These are phyloP conservation scores for Phytophthora brassicae DNA, from an alignment of 352 stramenopile species.

Conservation along the genomic window DNA sequence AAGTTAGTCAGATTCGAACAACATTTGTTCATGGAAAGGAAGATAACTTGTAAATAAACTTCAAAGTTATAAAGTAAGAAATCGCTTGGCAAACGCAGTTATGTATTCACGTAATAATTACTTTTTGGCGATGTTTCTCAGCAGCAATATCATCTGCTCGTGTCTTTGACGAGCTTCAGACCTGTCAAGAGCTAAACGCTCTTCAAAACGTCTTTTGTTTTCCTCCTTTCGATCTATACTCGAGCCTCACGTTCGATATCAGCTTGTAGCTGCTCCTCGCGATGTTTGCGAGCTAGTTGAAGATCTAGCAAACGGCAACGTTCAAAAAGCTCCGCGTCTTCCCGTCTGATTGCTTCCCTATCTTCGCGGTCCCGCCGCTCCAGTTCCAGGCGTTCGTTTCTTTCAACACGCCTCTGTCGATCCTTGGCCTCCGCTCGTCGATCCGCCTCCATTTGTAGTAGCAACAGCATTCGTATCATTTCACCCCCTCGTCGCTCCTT, in stretches of 20 bases:
- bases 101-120: too few species aligned
- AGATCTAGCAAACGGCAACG: too few species aligned
- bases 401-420: background rate
- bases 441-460: background rate
- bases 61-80: too few species aligned
- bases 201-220: background rate
- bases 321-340: too few species aligned
- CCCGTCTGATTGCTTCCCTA: too few species aligned
- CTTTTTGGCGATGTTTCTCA: too few species aligned
- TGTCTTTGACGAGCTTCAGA: background rate
- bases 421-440: background rate
- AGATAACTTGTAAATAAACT: background rate
- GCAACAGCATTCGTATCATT: background rate
- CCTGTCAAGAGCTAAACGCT: background rate
- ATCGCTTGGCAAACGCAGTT: too few species aligned
- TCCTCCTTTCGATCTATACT: too few species aligned
- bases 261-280: too few species aligned
- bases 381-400: background rate
- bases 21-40: background rate
- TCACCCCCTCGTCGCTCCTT: background rate
- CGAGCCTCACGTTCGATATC: too few species aligned
- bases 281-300: too few species aligned
- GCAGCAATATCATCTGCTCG: conserved; percentile 10
- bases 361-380: too few species aligned
- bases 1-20: conserved; percentile 1